Evolutionary conservation across 2,329 filamentous ascomycete species (phyloP).

Genomic region (Tolypocladium sp.): DNA sequence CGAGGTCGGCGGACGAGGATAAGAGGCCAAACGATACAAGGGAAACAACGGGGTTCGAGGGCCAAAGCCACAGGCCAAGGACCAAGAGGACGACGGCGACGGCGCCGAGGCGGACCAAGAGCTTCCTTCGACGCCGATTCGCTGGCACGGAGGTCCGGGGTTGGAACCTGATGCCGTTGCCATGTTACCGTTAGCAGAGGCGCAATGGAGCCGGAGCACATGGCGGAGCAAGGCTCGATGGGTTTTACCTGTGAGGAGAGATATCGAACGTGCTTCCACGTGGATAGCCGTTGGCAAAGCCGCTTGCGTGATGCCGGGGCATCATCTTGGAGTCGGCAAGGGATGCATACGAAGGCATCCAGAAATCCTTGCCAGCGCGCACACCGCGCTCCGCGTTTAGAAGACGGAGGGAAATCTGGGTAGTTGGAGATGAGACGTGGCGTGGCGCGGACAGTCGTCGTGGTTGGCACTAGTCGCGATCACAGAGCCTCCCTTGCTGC

Average conservation of each 20-base stretch:
- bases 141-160: constrained; percentile 67
- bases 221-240: neutral
- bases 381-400: neutral
- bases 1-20: constrained; percentile 56
- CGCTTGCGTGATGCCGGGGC: constrained; percentile 68
- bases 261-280: constrained; percentile 74
- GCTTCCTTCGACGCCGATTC: constrained; percentile 61
- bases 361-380: neutral
- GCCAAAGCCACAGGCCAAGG: constrained; percentile 68
- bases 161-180: constrained; percentile 50
- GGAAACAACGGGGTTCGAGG: constrained; percentile 52
- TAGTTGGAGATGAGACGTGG: neutral
- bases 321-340: constrained; percentile 54
- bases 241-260: constrained; percentile 71
- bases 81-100: constrained; percentile 50
- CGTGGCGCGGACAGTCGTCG: neutral
- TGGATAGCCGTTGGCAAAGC: constrained; percentile 79
- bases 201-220: neutral
- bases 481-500: too few relatives aligned
- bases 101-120: constrained; percentile 59
- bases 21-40: constrained; percentile 62
- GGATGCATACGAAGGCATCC: constrained; percentile 15
- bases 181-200: neutral
- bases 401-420: neutral
- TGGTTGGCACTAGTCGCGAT: neutral